Percentiles rank a stretch among this genome's conserved stretches.
Conservation (phyloP, 2,329 filamentous ascomycete species). For the Acrocalymma vagum region DNA sequence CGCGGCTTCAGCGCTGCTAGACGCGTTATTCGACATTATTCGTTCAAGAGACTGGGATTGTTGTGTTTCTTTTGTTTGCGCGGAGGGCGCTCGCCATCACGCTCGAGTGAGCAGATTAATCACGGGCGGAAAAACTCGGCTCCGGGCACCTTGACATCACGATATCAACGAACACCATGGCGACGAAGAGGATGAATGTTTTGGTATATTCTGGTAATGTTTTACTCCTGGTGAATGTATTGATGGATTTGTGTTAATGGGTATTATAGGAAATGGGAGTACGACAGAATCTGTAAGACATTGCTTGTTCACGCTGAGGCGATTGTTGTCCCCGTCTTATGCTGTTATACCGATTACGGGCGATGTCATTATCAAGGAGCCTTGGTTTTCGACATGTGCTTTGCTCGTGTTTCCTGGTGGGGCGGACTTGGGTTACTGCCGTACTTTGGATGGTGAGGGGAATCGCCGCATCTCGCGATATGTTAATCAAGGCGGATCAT, state of each 20-base stretch:
- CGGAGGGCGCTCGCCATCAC: constrained; percentile 12
- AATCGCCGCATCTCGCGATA: constrained; percentile 87
- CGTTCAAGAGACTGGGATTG: constrained; percentile 11
- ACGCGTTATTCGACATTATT: constrained; percentile 67
- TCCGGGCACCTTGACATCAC: constrained; percentile 34
- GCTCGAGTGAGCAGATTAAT: constrained; percentile 18
- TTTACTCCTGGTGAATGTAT: neutral
- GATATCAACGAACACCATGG: constrained; percentile 60
- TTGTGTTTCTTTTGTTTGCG: constrained; percentile 9
- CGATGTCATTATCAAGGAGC: constrained; percentile 83
- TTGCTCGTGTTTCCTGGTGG: constrained; percentile 92
- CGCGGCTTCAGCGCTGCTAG: constrained; percentile 40
- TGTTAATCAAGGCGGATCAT: constrained; percentile 83
- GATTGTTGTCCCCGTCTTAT: constrained; percentile 88
- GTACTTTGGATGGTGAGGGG: constrained; percentile 84
- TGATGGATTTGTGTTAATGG: constrained; percentile 8
- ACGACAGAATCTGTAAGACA: constrained; percentile 90
- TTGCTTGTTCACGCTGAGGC: constrained; percentile 84
- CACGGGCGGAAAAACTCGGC: constrained; percentile 37
- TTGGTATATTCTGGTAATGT: constrained; percentile 84
- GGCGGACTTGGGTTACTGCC: constrained; percentile 92
- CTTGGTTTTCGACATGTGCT: constrained; percentile 87
- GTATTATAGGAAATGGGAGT: constrained; percentile 75
- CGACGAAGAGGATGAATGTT: constrained; percentile 80
- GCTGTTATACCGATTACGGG: constrained; percentile 88